phyloP scores from a whole-genome alignment of 768 basidiomycete genomes.

The Crucibulum laeve region DNA sequence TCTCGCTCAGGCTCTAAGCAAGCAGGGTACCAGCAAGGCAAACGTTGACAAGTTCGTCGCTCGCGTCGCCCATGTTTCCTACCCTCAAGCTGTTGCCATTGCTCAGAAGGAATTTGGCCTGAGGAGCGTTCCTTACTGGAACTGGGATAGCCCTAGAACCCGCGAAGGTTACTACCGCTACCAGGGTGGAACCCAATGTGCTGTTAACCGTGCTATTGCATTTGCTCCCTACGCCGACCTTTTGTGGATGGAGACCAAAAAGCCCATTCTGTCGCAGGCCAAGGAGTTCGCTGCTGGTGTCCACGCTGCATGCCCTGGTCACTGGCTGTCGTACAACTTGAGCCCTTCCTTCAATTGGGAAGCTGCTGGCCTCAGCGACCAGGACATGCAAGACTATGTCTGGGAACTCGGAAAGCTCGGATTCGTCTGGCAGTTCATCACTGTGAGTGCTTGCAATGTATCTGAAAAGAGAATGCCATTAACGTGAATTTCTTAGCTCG shows the following conservation, averaged over 20 bases:
- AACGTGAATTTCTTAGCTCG: conserved; percentile 55
- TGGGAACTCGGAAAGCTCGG: conserved; percentile 95
- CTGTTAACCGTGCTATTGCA: conserved; percentile 85
- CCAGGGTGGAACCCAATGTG: conserved; percentile 94
- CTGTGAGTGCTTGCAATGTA: conserved; percentile 45
- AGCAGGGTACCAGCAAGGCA: conserved; percentile 46
- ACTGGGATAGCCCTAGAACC: conserved; percentile 93
- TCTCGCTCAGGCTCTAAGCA: conserved; percentile 62
- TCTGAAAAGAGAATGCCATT: conserved; percentile 3
- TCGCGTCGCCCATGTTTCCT: conserved; percentile 64
- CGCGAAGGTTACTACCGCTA: conserved; percentile 97
- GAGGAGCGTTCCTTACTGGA: conserved; percentile 76
- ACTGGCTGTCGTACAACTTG: conserved; percentile 96
- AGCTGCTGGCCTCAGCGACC: conserved; percentile 82
- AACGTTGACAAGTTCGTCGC: conserved; percentile 58
- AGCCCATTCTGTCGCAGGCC: conserved; percentile 88
- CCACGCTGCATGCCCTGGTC: conserved; percentile 73
- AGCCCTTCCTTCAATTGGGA: conserved; percentile 95
- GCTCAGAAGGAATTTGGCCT: conserved; percentile 80
- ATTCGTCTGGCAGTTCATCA: conserved; percentile 99
- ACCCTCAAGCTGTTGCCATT: conserved; percentile 63
- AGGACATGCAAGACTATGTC: conserved; percentile 84
- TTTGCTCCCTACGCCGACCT: conserved; percentile 93
- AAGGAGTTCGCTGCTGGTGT: conserved; percentile 90
- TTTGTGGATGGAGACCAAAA: conserved; percentile 97